A percentile compares a stretch with the other conserved stretches of the same genome.
Evolutionary conservation across 176 grass and related monocot species (phyloP).

Genomic region (Lolium rigidum): DNA sequence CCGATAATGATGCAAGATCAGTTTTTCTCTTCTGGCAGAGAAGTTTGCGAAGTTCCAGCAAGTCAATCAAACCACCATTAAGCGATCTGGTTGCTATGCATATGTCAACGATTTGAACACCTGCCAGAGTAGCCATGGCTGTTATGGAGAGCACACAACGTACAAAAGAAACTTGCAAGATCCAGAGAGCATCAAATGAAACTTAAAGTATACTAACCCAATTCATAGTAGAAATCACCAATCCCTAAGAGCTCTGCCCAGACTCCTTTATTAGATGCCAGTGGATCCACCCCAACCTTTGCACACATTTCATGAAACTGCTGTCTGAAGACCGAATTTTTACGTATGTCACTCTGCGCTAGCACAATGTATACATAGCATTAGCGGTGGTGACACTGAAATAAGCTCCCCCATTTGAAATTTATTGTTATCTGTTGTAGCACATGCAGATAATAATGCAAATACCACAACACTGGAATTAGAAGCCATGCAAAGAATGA

Average conservation of each 20-base stretch:
- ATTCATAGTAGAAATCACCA: constrained; percentile 96
- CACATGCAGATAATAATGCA: constrained; percentile 3
- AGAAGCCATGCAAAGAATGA: background rate
- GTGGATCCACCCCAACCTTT: constrained; percentile 92
- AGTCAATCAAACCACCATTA: constrained; percentile 92
- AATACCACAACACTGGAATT: constrained; percentile 4
- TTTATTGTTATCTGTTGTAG: constrained; percentile 1
- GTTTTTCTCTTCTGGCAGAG: constrained; percentile 79
- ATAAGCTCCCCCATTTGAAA: constrained; percentile 11
- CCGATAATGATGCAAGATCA: constrained; percentile 69
- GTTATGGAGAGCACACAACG: background rate
- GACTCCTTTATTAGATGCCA: constrained; percentile 98
- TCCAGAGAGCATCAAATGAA: background rate
- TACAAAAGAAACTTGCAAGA: constrained; percentile 24
- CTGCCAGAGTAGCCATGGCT: constrained; percentile 47
- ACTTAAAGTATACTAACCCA: constrained; percentile 62
- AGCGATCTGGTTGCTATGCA: constrained; percentile 88
- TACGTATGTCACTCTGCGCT: constrained; percentile 94
- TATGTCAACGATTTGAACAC: constrained; percentile 96
- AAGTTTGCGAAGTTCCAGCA: constrained; percentile 79
- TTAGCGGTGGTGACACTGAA: constrained; percentile 8
- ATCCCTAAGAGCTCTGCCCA: constrained; percentile 97
- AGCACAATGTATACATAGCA: constrained; percentile 26
- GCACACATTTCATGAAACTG: constrained; percentile 99
- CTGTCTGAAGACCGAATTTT: constrained; percentile 90